These are phyloP conservation scores for Triticum urartu DNA, from an alignment of 176 grass and related monocot species.

Conservation along the genomic window DNA sequence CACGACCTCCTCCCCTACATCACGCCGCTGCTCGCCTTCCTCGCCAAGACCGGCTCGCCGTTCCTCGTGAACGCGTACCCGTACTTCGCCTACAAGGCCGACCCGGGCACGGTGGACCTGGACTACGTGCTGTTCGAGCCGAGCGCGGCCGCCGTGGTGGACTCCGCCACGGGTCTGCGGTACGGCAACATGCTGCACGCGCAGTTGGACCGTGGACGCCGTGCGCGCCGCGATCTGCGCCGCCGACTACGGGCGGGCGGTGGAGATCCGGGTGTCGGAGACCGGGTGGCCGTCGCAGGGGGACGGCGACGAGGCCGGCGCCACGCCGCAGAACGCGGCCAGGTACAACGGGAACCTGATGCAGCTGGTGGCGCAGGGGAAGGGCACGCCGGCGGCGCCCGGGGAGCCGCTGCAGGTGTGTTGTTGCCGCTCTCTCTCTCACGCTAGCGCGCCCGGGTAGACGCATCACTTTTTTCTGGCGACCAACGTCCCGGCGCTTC, in stretches of 20 bases:
- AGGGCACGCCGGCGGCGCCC: conserved; percentile 68
- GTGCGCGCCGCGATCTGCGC: conserved; percentile 57
- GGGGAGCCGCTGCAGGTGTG: conserved; percentile 50
- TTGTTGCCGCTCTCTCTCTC: too few species aligned
- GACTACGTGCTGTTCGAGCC: conserved; percentile 74
- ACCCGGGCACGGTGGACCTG: conserved; percentile 53
- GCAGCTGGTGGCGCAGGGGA: conserved; percentile 55
- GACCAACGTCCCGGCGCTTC: too few species aligned
- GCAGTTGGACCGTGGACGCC: conserved; percentile 62
- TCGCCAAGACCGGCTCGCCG: conserved; percentile 54
- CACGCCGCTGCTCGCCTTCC: conserved; percentile 58
- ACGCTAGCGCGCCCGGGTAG: too few species aligned
- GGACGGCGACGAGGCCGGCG: conserved; percentile 69
- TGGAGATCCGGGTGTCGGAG: conserved; percentile 81
- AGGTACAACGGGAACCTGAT: conserved; percentile 89
- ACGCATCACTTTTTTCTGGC: too few species aligned
- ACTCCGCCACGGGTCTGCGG: conserved; percentile 61
- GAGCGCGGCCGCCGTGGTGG: conserved; percentile 37
- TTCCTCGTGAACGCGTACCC: conserved; percentile 95
- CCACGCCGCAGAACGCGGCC: conserved; percentile 68
- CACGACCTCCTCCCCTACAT: conserved; percentile 65
- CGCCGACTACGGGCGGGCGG: conserved; percentile 41
- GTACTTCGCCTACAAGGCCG: conserved; percentile 89
- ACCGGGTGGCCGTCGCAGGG: conserved; percentile 90
- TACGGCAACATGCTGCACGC: conserved; percentile 94